Evolutionary conservation across 306 rosid genomes (phyloP).

Genomic region (Fagus sylvatica): DNA sequence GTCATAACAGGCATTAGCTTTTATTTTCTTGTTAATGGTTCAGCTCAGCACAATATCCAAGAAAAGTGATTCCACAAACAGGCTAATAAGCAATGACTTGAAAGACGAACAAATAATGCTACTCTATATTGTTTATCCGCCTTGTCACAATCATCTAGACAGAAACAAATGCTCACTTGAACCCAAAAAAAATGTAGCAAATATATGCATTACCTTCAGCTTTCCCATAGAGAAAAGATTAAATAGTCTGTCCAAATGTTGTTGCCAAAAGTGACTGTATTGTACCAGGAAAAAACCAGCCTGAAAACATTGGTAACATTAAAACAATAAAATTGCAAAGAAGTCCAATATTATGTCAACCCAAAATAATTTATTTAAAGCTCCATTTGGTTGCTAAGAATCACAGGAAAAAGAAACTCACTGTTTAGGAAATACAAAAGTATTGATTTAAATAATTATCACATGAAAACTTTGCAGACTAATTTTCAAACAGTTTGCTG

Average conservation of each 20-base stretch:
- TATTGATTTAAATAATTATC: not conserved
- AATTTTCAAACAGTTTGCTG: not conserved
- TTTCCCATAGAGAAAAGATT: slow-evolving; percentile 65
- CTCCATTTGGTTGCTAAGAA: not conserved
- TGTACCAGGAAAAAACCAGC: slow-evolving; percentile 93
- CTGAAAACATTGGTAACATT: slow-evolving; percentile 46
- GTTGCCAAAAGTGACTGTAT: slow-evolving; percentile 79
- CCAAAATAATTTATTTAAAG: not conserved
- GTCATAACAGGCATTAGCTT: not conserved
- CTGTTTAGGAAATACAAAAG: not conserved
- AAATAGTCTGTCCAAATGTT: slow-evolving; percentile 73
- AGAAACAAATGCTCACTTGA: not conserved
- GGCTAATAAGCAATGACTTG: not conserved
- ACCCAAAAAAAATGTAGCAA: not conserved
- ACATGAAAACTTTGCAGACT: not conserved
- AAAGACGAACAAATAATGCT: not conserved
- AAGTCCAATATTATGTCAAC: not conserved
- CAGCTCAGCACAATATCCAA: not conserved
- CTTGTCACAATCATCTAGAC: not conserved
- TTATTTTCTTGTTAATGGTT: not conserved
- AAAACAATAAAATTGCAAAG: not conserved
- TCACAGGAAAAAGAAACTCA: not conserved
- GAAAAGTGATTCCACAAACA: not conserved
- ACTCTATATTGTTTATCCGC: not conserved
- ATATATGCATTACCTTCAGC: slow-evolving; percentile 61